Percentiles rank a stretch among this genome's conserved stretches.
Evolutionary conservation across 2,329 filamentous ascomycete species (phyloP).

Genomic region (Diplodia corticola): DNA sequence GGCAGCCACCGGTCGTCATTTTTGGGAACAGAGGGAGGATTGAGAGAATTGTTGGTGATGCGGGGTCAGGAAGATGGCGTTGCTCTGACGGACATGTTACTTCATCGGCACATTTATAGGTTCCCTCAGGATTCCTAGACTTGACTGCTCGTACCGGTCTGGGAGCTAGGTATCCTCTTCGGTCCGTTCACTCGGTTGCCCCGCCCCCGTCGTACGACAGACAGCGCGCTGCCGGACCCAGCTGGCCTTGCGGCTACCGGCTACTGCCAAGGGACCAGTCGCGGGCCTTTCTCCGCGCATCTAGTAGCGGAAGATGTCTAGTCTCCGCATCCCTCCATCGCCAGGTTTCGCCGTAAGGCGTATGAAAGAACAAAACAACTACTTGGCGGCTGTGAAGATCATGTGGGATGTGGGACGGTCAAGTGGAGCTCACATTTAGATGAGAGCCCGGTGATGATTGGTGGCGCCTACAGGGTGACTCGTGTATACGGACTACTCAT

Average conservation of each 20-base stretch:
- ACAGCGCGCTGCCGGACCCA: not conserved
- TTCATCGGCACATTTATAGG: not conserved
- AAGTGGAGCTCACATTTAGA: not conserved
- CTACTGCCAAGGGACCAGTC: not conserved
- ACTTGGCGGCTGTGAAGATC: not conserved
- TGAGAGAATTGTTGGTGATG: not conserved
- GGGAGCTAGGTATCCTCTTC: not conserved
- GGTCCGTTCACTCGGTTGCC: not conserved
- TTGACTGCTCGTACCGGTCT: not conserved
- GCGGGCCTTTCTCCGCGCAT: not conserved
- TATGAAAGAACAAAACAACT: not conserved
- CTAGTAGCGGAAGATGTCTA: not conserved
- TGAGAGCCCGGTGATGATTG: not conserved
- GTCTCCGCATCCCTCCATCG: not conserved
- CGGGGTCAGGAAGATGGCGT: not conserved
- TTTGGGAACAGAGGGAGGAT: not conserved
- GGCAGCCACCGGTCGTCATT: slow-evolving; percentile 49
- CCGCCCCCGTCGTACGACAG: not conserved
- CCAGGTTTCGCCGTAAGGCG: not conserved
- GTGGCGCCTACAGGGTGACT: not conserved
- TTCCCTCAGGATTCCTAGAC: not conserved
- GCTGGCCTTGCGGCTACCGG: not conserved
- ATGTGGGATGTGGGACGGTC: not conserved
- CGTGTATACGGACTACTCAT: not conserved
- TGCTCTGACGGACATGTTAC: not conserved